These are phyloP conservation scores for Penicillium sp. DNA, from an alignment of 2,329 filamentous ascomycete genomes.

Conservation along the genomic window DNA sequence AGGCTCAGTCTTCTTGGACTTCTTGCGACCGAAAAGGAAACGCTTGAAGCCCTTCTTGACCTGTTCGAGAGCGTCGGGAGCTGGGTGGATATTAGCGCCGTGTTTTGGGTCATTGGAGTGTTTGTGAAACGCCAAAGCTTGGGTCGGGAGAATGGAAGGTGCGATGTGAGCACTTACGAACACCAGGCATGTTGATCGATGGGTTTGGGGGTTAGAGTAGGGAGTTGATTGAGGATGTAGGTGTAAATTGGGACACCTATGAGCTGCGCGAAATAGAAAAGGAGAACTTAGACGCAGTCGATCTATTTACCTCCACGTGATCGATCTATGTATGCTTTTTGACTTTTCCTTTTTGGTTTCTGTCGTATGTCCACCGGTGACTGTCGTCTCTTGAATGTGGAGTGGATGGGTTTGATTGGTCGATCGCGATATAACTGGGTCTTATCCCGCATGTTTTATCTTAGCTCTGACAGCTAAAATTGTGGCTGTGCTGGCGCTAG, in stretches of 20 bases:
- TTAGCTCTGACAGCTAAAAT: conserved; percentile 5
- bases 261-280: conserved; percentile 1
- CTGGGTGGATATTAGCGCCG: neutral
- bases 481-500: conserved; percentile 8
- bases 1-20: conserved; percentile 1
- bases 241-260: neutral
- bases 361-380: neutral
- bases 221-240: neutral
- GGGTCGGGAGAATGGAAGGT: neutral
- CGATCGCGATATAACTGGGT: neutral
- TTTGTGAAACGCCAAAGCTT: neutral
- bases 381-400: neutral
- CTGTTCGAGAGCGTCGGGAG: conserved; percentile 5
- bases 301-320: conserved; percentile 4
- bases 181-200: conserved; percentile 9
- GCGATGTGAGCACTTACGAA: conserved; percentile 2
- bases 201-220: neutral
- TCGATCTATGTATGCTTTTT: neutral
- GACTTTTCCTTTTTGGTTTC: neutral
- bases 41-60: conserved; percentile 12
- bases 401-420: neutral
- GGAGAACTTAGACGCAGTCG: conserved; percentile 1
- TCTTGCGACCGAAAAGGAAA: conserved; percentile 8
- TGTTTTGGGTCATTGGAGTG: neutral
- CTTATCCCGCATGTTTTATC: conserved; percentile 5